These are phyloP conservation scores for Fragaria iinumae DNA, from an alignment of 306 rosid species.

Conservation along the genomic window DNA sequence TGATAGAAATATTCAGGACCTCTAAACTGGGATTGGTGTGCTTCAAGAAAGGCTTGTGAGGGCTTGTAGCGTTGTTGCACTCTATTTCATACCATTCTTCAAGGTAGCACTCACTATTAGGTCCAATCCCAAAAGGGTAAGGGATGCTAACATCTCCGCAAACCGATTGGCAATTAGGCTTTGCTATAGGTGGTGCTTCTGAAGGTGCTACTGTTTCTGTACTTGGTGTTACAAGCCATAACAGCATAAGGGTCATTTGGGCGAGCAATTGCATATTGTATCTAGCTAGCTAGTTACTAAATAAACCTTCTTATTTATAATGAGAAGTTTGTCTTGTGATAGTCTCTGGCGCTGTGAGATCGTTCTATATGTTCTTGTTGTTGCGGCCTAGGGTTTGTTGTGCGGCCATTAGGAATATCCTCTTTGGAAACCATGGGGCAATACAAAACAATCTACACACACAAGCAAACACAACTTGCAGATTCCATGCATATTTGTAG, in stretches of 20 bases:
- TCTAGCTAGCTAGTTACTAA: too few species aligned
- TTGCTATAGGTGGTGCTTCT: background rate
- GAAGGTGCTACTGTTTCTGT: background rate
- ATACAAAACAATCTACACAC: too few species aligned
- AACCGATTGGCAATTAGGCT: background rate
- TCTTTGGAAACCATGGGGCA: too few species aligned
- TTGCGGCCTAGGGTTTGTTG: too few species aligned
- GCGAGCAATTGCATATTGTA: background rate
- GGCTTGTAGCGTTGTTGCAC: constrained; percentile 17
- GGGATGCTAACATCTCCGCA: constrained; percentile 12
- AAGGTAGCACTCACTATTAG: background rate
- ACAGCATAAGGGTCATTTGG: background rate
- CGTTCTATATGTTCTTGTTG: too few species aligned
- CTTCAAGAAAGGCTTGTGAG: constrained; percentile 13
- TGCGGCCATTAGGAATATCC: too few species aligned
- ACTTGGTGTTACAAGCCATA: background rate
- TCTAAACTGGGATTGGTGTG: background rate
- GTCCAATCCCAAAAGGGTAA: constrained; percentile 20
- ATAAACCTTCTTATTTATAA: too few species aligned
- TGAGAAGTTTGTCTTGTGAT: too few species aligned
- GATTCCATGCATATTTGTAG: too few species aligned
- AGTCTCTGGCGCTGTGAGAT: too few species aligned
- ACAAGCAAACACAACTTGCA: too few species aligned
- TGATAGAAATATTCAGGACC: too few species aligned
- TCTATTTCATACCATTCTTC: constrained; percentile 21